Base-by-base conservation (phyloP, 208 protist species). In the Trypanosoma congolense region DNA sequence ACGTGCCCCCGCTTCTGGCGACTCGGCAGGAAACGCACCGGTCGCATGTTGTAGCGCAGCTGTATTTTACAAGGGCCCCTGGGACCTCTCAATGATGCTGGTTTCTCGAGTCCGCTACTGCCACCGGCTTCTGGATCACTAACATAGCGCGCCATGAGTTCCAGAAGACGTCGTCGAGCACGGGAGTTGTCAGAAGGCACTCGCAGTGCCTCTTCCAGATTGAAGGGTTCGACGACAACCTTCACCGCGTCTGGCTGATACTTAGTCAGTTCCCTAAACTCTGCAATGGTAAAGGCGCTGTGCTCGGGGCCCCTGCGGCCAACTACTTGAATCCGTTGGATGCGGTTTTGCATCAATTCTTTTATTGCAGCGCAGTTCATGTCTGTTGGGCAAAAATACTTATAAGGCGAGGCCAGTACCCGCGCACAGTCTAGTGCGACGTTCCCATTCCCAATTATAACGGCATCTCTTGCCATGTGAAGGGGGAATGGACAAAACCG, bases 391-490 rank as follows among this genome's bases (percentile, higher is more conserved):
- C 50, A 67, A 48, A 97, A 91, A 38, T 88, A 76, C 46, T 89
- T 82, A 38, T 83, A 79, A 5, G 63, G 62, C 3, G 68, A 70
- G 26, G 69, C 61, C 2, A 99, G 70, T 19, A 98, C 83, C 10
- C 97, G 91, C 12, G 79, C 92, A 42, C 86, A 81, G 66, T 98
- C 97, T 36, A 99, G 64, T 4, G 97, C 94, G 14, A 99, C 96
- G 70, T 99, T 99, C 41, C 97, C 97, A 61, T 97, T 94, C 24
- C 90, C 92, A 54, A 97, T 77, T 35, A 97, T 73, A 0, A 78
- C 67, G 8, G 59, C 87, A 21, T 75, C 65, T 3, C 41, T 12
- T 3, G 74, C 69, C 22, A 69, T 67, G 26, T 67, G 65, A 4
- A 92, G 25, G 29, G 83, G 75, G 43, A 95, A 82, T 3, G 84